Evolutionary conservation across 129 eudicot species (phyloP), one percentile per base, ranked within the genome.

Genomic region (Lactuca sativa): DNA sequence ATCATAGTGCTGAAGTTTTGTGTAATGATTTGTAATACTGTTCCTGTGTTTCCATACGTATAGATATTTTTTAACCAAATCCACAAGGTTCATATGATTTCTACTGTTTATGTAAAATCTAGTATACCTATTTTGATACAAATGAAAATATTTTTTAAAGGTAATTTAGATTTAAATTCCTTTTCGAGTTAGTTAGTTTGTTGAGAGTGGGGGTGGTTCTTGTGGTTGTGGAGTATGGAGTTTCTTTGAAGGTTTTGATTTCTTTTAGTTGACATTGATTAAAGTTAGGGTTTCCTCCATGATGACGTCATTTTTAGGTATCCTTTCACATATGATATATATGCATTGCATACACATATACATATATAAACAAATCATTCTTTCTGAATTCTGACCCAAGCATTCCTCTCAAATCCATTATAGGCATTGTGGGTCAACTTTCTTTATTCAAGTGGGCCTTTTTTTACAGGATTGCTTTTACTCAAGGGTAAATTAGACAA

Each of bases 121-220:
- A 25, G 2, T 25, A 25, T 25, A 25, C 30, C 30, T 0, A 25
- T 25, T 25, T 25, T 25, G 30, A 25, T 25, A 1, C 30, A 1
- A 25, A 25, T 25, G 30, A 25, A 25, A 25, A 25, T 25, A 25
- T 25, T 25, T 25, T 25, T 25, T 25, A 25, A 25, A 25, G 1
- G 30, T 25, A 43, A 3, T 43, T 43, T 2, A 11, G 12, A 10
- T 47, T 11, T 47, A 10, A 47, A 47, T 49, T 64, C 56, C 44
- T 62, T 81, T n/a, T 72, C 74, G 61, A 73, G 72, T 72, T 60
- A 76, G 83, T 59, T 81, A 78, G 91, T 82, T 84, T 77, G 93
- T 84, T 89, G 86, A 78, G 76, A 86, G 96, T 92, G 96, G 91
- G 82, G 95, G 71, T 89, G 21, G 95, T 79, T 92, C 72, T 69